These are phyloP conservation scores for Cladosporium sp. DNA, from an alignment of 2,329 filamentous ascomycete genomes.

Conservation along the genomic window DNA sequence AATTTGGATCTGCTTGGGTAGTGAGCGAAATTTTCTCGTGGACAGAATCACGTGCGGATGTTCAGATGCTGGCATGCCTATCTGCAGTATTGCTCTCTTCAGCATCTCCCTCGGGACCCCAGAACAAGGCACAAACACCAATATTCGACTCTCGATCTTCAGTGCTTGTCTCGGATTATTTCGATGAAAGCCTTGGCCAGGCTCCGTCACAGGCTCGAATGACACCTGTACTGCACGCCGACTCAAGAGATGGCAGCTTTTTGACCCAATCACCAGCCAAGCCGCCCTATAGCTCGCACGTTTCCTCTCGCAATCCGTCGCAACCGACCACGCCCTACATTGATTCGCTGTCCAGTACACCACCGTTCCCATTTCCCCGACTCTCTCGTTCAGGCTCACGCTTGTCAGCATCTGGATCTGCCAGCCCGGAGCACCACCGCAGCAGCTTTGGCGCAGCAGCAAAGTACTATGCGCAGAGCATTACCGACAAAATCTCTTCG, in stretches of 20 bases:
- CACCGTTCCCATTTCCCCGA: slow-evolving; percentile 23
- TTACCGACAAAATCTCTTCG: slow-evolving; percentile 28
- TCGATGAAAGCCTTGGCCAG: not conserved
- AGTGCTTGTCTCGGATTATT: not conserved
- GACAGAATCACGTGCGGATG: slow-evolving; percentile 56
- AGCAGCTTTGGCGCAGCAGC: slow-evolving; percentile 31
- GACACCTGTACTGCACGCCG: slow-evolving; percentile 17
- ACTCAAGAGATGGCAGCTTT: slow-evolving; percentile 12
- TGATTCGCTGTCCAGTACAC: slow-evolving; percentile 26
- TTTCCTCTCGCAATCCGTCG: slow-evolving; percentile 25
- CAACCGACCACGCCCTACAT: slow-evolving; percentile 27
- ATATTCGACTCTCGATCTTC: not conserved
- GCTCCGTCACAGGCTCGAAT: not conserved
- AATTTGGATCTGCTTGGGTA: slow-evolving; percentile 50
- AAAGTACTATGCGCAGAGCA: slow-evolving; percentile 31
- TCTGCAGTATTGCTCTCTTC: slow-evolving; percentile 49
- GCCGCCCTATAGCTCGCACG: slow-evolving; percentile 15
- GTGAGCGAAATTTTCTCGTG: slow-evolving; percentile 54
- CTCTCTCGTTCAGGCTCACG: slow-evolving; percentile 19
- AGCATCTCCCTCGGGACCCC: not conserved
- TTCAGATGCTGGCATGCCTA: slow-evolving; percentile 63
- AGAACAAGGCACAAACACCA: not conserved
- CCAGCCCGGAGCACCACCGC: slow-evolving; percentile 29
- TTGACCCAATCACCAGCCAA: slow-evolving; percentile 17
- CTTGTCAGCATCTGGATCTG: slow-evolving; percentile 25